phyloP scores from a whole-genome alignment of 441 rosid species.

The Croton setiger region DNA sequence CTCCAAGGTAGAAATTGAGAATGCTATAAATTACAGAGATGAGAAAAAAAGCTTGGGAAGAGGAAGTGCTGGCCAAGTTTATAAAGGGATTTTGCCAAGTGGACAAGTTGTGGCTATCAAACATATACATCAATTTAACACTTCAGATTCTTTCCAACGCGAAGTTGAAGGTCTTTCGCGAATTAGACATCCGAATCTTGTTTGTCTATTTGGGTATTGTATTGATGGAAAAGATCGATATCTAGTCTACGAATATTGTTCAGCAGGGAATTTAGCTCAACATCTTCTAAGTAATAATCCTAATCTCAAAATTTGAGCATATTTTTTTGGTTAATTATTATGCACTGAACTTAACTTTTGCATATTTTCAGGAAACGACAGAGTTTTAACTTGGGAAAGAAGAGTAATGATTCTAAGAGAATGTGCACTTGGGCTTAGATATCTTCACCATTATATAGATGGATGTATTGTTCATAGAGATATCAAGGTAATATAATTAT shows the following conservation, averaged over 20 bases:
- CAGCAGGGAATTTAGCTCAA: conserved; percentile 55
- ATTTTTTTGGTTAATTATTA: neutral
- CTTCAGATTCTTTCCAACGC: conserved; percentile 41
- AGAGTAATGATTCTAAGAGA: conserved; percentile 58
- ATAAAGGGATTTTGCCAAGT: conserved; percentile 59
- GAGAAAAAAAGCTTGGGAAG: conserved; percentile 41
- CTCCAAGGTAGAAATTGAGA: conserved; percentile 58
- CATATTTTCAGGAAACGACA: conserved; percentile 38
- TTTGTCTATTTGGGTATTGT: conserved; percentile 57
- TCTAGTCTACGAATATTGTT: conserved; percentile 62
- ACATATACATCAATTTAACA: conserved; percentile 42
- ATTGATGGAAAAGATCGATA: conserved; percentile 51
- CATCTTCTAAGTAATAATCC: conserved; percentile 41
- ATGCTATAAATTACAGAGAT: conserved; percentile 35
- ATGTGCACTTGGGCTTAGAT: conserved; percentile 54
- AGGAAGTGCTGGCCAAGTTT: conserved; percentile 63
- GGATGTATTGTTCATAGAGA: conserved; percentile 80
- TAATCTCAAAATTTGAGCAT: neutral
- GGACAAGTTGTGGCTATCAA: conserved; percentile 65
- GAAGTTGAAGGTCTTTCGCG: conserved; percentile 66
- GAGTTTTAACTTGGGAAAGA: conserved; percentile 45
- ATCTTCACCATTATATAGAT: conserved; percentile 55
- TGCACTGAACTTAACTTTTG: neutral
- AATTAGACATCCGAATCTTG: conserved; percentile 66
- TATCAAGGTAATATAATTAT: conserved; percentile 41